These are phyloP conservation scores for Saturnispora mendoncae DNA, from an alignment of 805 yeast genomes.

Conservation along the genomic window DNA sequence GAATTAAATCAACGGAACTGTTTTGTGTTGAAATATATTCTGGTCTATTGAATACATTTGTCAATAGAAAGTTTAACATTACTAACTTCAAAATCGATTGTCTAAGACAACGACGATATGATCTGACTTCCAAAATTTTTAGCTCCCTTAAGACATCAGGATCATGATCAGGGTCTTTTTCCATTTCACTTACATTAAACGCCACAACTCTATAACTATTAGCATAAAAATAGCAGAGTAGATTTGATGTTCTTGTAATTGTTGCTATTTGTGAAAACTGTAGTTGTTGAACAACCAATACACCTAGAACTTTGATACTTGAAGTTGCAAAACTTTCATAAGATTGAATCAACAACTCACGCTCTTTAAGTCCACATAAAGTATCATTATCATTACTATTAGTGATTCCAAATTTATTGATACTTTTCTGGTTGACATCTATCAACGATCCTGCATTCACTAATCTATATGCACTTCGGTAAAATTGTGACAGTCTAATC, in stretches of 20 bases:
- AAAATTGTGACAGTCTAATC: slow-evolving; percentile 9
- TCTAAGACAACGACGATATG: slow-evolving; percentile 15
- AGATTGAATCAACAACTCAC: slow-evolving; percentile 17
- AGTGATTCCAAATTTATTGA: not conserved
- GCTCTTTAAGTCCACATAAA: slow-evolving; percentile 9
- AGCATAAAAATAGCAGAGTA: slow-evolving; percentile 19
- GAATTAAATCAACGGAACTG: slow-evolving; percentile 20
- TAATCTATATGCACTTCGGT: slow-evolving; percentile 12
- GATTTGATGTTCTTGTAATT: slow-evolving; percentile 13
- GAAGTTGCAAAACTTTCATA: slow-evolving; percentile 12
- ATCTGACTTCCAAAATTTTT: slow-evolving; percentile 13
- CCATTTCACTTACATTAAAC: slow-evolving; percentile 4
- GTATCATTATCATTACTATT: not conserved
- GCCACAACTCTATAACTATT: slow-evolving; percentile 12
- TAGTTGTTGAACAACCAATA: slow-evolving; percentile 4
- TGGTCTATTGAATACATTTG: slow-evolving; percentile 8
- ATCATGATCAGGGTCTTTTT: not conserved
- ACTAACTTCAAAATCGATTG: slow-evolving; percentile 17
- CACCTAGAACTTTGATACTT: slow-evolving; percentile 6
- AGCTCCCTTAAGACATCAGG: slow-evolving; percentile 11
- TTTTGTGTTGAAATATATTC: slow-evolving; percentile 10
- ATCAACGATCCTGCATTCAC: not conserved
- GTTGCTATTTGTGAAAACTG: not conserved
- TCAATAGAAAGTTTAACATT: slow-evolving; percentile 15
- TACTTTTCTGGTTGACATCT: not conserved